Evolutionary conservation across 495 filamentous ascomycete species (phyloP).

Genomic region (Thermothielavioides terrestris): DNA sequence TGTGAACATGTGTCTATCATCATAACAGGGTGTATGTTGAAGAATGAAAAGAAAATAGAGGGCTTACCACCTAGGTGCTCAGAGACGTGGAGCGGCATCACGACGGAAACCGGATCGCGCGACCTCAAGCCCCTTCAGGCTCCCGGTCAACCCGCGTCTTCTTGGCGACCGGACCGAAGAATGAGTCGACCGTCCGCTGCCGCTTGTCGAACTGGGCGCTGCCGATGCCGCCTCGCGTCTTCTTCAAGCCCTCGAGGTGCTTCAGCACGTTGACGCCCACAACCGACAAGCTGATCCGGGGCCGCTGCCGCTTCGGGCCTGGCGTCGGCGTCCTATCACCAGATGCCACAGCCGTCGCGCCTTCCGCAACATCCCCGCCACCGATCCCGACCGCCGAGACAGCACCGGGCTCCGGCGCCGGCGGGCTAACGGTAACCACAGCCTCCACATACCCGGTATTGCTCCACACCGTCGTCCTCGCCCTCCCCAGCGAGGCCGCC

Average conservation of each 20-base stretch:
- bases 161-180: constrained; percentile 50
- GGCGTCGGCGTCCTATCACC: constrained; percentile 9
- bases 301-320: constrained; percentile 6
- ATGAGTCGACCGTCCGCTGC: constrained; percentile 68
- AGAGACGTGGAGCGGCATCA: too few relatives aligned
- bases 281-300: constrained; percentile 29
- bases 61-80: too few relatives aligned
- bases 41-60: constrained; percentile 12
- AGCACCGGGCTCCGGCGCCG: too few relatives aligned
- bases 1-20: constrained; percentile 63
- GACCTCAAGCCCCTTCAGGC: neutral
- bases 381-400: too few relatives aligned
- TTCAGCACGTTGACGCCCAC: constrained; percentile 51
- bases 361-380: neutral
- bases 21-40: constrained; percentile 28
- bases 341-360: neutral
- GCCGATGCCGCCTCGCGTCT: constrained; percentile 68
- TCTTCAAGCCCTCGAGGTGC: constrained; percentile 65
- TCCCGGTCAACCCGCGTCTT: constrained; percentile 30
- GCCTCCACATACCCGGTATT: constrained; percentile 37
- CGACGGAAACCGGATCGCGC: neutral
- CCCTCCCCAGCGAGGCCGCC: constrained; percentile 2
- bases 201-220: constrained; percentile 61
- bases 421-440: neutral
- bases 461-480: constrained; percentile 24